Evolutionary conservation across 2,329 filamentous ascomycete species (phyloP).

Genomic region (Pyrenochaeta sp.): DNA sequence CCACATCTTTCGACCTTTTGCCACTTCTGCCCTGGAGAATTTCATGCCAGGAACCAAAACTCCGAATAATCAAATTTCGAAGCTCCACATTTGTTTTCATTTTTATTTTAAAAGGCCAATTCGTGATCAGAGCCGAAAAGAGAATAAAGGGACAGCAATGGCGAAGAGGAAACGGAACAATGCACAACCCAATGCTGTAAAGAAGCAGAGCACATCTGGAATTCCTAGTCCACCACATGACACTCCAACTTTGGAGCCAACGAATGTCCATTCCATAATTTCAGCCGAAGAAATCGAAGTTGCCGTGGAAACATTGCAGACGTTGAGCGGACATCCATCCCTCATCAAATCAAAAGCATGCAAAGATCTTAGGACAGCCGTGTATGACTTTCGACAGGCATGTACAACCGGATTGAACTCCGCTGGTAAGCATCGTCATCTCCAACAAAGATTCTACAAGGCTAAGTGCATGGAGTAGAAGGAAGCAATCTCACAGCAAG

Average conservation of each 20-base stretch:
- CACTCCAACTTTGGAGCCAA: slow-evolving; percentile 50
- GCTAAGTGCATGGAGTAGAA: slow-evolving; percentile 41
- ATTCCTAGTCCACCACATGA: slow-evolving; percentile 40
- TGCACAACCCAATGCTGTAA: slow-evolving; percentile 24
- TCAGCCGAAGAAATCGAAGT: slow-evolving; percentile 72
- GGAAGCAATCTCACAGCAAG: slow-evolving; percentile 71
- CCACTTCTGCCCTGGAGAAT: slow-evolving; percentile 5
- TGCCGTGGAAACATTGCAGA: slow-evolving; percentile 68
- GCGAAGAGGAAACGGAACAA: slow-evolving; percentile 39
- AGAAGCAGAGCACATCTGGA: slow-evolving; percentile 28
- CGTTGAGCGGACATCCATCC: slow-evolving; percentile 65
- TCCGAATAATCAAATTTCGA: neutral
- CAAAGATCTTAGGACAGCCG: slow-evolving; percentile 70
- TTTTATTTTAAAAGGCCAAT: too few species aligned
- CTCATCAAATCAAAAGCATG: slow-evolving; percentile 74
- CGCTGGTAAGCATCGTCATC: slow-evolving; percentile 48
- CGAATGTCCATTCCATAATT: slow-evolving; percentile 62
- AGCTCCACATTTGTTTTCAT: neutral
- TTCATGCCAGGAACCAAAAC: neutral
- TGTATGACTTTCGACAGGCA: slow-evolving; percentile 73
- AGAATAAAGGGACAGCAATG: slow-evolving; percentile 15
- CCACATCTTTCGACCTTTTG: slow-evolving; percentile 10
- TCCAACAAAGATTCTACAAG: neutral
- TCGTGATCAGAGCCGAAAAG: too few species aligned
- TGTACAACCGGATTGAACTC: slow-evolving; percentile 72